Percentiles rank a stretch among this genome's conserved stretches.
Conservation (phyloP, 140 eudicot species). For the Bidens hawaiensis region DNA sequence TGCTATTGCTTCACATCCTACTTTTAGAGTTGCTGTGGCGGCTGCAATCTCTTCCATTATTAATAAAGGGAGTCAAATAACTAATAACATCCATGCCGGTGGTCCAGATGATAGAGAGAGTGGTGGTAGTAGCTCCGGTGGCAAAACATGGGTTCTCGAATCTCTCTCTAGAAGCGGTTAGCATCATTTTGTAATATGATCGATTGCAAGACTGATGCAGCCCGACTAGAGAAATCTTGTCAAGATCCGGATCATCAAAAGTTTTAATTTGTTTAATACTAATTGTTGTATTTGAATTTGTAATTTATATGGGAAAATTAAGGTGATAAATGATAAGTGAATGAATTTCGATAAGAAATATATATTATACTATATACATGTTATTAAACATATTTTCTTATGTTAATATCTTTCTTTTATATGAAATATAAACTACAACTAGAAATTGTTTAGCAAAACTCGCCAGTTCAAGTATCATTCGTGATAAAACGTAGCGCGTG, state of each 20-base stretch:
- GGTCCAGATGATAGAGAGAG: slow-evolving; percentile 42
- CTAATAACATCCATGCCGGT: slow-evolving; percentile 11
- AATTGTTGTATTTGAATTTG: slow-evolving; percentile 23
- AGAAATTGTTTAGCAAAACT: too few species aligned
- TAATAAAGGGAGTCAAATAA: slow-evolving; percentile 61
- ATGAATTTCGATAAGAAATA: slow-evolving; percentile 6
- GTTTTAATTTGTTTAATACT: slow-evolving; percentile 23
- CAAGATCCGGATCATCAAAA: slow-evolving; percentile 4
- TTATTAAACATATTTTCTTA: not conserved
- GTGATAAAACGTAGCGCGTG: too few species aligned
- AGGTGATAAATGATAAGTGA: slow-evolving; percentile 5
- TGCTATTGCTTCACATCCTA: slow-evolving; percentile 82
- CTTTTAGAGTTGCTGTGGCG: slow-evolving; percentile 91
- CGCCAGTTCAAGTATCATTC: too few species aligned
- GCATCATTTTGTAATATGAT: slow-evolving; percentile 3
- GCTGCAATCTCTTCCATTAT: slow-evolving; percentile 86
- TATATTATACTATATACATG: slow-evolving; percentile 2
- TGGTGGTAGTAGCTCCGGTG: slow-evolving; percentile 42
- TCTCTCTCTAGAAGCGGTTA: slow-evolving; percentile 45
- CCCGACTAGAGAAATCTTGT: not conserved
- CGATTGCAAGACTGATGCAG: too few species aligned
- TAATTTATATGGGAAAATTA: slow-evolving; percentile 27
- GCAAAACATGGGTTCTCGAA: slow-evolving; percentile 48
- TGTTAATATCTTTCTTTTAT: not conserved
- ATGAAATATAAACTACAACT: not conserved